Evolutionary conservation across 164 flowering plant species (phyloP).

Genomic region (Buxus sempervirens): DNA sequence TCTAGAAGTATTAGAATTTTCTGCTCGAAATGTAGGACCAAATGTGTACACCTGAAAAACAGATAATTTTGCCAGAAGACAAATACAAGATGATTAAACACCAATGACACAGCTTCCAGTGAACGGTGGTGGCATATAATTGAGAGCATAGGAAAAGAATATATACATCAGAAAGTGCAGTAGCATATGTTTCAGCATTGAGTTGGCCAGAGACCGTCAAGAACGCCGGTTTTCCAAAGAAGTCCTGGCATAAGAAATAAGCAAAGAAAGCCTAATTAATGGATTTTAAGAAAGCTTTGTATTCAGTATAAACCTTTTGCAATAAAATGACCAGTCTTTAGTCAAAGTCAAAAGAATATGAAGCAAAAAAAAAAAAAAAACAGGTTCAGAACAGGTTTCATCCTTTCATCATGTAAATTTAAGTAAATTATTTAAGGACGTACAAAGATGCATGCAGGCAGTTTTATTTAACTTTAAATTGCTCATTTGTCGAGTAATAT

Average conservation of each 20-base stretch:
- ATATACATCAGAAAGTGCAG: conserved; percentile 91
- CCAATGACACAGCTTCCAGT: neutral
- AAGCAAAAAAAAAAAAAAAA: neutral
- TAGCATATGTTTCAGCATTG: conserved; percentile 94
- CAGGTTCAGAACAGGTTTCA: neutral
- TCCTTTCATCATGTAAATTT: neutral
- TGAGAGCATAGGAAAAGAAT: conserved; percentile 12
- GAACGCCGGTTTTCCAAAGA: conserved; percentile 95
- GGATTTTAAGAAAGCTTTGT: neutral
- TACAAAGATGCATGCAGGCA: neutral
- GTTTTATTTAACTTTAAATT: too few species aligned
- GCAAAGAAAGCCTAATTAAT: neutral
- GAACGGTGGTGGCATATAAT: neutral
- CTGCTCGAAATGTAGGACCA: conserved; percentile 99
- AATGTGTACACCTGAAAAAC: conserved; percentile 96
- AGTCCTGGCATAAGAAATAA: conserved; percentile 52
- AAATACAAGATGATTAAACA: conserved; percentile 7
- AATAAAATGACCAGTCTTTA: neutral
- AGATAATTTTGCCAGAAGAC: conserved; percentile 1
- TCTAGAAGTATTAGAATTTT: conserved; percentile 94
- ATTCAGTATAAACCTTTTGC: too few species aligned
- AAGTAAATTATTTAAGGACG: neutral
- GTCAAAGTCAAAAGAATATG: neutral
- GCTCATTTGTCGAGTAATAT: neutral
- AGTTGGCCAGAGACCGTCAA: conserved; percentile 99